These are phyloP conservation scores for Phycomyces nitens DNA, from an alignment of 192 early-diverging fungal genomes.

Conservation along the genomic window DNA sequence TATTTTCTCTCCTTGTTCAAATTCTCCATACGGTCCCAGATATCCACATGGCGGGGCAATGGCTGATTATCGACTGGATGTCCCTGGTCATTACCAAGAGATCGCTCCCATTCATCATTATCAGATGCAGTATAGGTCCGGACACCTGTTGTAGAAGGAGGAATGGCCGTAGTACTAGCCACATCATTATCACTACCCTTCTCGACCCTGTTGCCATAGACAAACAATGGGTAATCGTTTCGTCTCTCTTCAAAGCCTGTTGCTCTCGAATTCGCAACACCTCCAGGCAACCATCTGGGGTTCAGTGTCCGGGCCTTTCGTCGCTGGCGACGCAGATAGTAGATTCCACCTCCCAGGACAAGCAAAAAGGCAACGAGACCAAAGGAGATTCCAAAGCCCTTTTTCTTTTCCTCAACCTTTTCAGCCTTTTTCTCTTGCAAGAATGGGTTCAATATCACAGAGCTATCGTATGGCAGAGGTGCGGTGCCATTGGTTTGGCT, in stretches of 20 bases:
- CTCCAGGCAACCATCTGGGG: conserved; percentile 23
- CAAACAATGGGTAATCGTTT: conserved; percentile 23
- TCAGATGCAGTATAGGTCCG: conserved; percentile 31
- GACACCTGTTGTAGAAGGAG: neutral
- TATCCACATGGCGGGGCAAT: conserved; percentile 8
- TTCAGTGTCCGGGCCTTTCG: conserved; percentile 16
- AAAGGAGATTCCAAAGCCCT: conserved; percentile 25
- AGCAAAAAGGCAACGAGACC: conserved; percentile 15
- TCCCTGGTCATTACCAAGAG: conserved; percentile 1
- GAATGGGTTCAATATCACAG: neutral
- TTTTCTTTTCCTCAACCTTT: conserved; percentile 4
- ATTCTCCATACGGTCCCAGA: conserved; percentile 25
- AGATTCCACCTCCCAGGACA: conserved; percentile 11
- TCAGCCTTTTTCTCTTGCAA: neutral
- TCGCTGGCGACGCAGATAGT: conserved; percentile 6
- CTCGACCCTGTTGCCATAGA: conserved; percentile 15
- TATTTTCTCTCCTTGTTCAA: conserved; percentile 6
- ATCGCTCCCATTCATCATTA: conserved; percentile 24
- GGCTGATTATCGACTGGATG: conserved; percentile 1
- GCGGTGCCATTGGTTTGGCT: neutral
- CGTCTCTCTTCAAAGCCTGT: too few relatives aligned
- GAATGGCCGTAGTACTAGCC: too few relatives aligned
- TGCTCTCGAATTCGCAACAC: neutral
- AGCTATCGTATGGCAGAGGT: conserved; percentile 2
- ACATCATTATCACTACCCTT: neutral